Evolutionary conservation across 2,329 filamentous ascomycete species (phyloP).

Genomic region (Diaporthe sp.): DNA sequence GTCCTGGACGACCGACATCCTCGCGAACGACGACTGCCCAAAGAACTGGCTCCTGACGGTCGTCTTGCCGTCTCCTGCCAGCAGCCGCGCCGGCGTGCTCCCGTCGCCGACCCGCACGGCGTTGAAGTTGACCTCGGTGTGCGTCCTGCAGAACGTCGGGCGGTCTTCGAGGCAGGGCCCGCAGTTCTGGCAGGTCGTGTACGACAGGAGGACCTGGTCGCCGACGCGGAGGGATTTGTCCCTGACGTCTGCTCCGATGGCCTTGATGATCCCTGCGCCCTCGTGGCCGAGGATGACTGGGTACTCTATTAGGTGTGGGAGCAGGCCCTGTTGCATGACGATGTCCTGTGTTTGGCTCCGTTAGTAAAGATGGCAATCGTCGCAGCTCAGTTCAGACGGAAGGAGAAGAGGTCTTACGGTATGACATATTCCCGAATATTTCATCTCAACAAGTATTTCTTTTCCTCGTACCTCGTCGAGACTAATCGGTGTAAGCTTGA

Average conservation of each 20-base stretch:
- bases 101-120: conserved; percentile 38
- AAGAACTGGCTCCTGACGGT: conserved; percentile 48
- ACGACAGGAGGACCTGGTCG: conserved; percentile 52
- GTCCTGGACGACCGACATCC: conserved; percentile 44
- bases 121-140: conserved; percentile 44
- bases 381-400: background rate
- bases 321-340: conserved; percentile 44
- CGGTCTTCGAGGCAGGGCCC: conserved; percentile 45
- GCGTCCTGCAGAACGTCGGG: conserved; percentile 47
- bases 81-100: conserved; percentile 37
- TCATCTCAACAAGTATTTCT: conserved; percentile 37
- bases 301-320: conserved; percentile 41
- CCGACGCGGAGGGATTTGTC: conserved; percentile 46
- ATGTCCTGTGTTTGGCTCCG: conserved; percentile 42
- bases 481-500: conserved; percentile 31
- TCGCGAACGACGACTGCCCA: conserved; percentile 48
- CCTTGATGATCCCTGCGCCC: conserved; percentile 46
- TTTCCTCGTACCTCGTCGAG: conserved; percentile 36
- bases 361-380: background rate
- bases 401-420: conserved; percentile 5
- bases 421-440: conserved; percentile 36
- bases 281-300: conserved; percentile 49
- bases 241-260: conserved; percentile 45
- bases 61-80: conserved; percentile 35
- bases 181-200: conserved; percentile 50